phyloP scores from a whole-genome alignment of 805 yeast species.

The Sugiyamaella qingdaonensis region DNA sequence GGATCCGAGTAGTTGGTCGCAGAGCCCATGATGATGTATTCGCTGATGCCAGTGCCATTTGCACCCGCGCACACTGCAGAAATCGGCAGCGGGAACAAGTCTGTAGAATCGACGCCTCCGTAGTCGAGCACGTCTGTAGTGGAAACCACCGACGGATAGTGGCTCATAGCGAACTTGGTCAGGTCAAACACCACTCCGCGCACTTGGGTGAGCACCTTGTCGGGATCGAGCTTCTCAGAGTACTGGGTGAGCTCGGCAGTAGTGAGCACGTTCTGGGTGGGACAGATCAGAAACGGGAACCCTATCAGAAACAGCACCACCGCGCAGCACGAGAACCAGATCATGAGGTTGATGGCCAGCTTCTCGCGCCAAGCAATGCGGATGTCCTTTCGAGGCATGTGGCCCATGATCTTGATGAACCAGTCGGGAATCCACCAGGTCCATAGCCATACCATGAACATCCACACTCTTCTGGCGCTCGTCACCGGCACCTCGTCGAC shows the following conservation, averaged over 20 bases:
- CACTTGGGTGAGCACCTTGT: constrained; percentile 33
- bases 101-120: constrained; percentile 36
- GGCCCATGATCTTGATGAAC: constrained; percentile 29
- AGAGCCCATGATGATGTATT: constrained; percentile 29
- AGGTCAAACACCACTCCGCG: constrained; percentile 40
- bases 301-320: constrained; percentile 35
- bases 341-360: constrained; percentile 39
- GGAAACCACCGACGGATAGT: constrained; percentile 38
- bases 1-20: constrained; percentile 34
- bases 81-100: constrained; percentile 38
- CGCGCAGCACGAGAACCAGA: constrained; percentile 37
- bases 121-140: constrained; percentile 32
- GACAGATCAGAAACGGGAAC: constrained; percentile 39
- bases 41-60: constrained; percentile 28
- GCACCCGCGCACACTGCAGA: constrained; percentile 38
- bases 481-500: constrained; percentile 28
- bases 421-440: constrained; percentile 42
- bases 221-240: constrained; percentile 28
- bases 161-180: constrained; percentile 35
- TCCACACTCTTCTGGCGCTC: constrained; percentile 34
- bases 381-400: constrained; percentile 33
- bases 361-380: constrained; percentile 43
- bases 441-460: constrained; percentile 34
- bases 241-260: constrained; percentile 32
- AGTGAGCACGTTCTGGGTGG: constrained; percentile 36